A percentile compares a stretch with the other conserved stretches of the same genome.
phyloP scores from a whole-genome alignment of 2,329 filamentous ascomycete species.

The Trichoderma brevicompactum region DNA sequence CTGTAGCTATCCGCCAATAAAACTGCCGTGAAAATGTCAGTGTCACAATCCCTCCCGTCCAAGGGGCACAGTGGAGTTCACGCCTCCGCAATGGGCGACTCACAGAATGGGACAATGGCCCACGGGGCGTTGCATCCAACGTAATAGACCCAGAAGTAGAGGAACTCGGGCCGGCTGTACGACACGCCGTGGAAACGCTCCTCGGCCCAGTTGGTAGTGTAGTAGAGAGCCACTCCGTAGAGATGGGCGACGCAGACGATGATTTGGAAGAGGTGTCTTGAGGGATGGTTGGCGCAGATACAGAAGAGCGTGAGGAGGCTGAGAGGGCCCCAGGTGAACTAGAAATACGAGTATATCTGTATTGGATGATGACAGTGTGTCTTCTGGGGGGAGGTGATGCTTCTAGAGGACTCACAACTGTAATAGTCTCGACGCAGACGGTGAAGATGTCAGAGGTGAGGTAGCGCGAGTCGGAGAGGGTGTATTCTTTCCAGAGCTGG shows the following conservation, averaged over 20 bases:
- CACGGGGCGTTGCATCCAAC: conserved; percentile 64
- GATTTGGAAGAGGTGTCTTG: conserved; percentile 57
- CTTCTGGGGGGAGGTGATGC: background rate
- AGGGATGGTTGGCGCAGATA: conserved; percentile 49
- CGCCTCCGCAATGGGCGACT: conserved; percentile 38
- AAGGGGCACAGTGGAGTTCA: background rate
- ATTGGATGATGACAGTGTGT: background rate
- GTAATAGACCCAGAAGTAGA: conserved; percentile 69
- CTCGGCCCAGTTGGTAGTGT: conserved; percentile 59
- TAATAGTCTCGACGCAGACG: conserved; percentile 84
- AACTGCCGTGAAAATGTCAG: background rate
- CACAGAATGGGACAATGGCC: conserved; percentile 60
- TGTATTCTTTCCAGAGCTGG: conserved; percentile 93
- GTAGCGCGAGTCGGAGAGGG: conserved; percentile 84
- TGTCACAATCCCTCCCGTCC: background rate
- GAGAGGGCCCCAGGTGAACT: conserved; percentile 63
- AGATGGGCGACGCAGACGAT: conserved; percentile 58
- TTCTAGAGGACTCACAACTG: conserved; percentile 61
- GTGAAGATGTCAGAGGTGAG: conserved; percentile 81
- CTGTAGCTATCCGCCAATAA: conserved; percentile 27
- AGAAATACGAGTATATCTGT: background rate
- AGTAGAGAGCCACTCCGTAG: conserved; percentile 68
- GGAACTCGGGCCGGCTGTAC: conserved; percentile 62
- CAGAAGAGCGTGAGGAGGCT: conserved; percentile 54
- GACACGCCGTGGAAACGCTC: conserved; percentile 49